These are phyloP conservation scores for Salinomyces thailandicus DNA, from an alignment of 2,329 filamentous ascomycete genomes.

Conservation along the genomic window DNA sequence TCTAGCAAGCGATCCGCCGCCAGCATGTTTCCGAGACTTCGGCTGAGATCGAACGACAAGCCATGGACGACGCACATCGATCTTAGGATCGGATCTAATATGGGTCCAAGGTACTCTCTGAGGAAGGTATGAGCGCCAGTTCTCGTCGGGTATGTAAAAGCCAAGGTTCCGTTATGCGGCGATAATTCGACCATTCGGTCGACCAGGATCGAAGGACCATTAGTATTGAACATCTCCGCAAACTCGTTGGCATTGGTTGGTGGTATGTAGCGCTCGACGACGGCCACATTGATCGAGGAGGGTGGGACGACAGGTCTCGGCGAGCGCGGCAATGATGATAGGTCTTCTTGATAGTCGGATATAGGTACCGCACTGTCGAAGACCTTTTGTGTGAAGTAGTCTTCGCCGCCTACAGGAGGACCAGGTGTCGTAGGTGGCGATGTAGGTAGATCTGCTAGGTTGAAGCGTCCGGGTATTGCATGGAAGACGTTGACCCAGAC, in stretches of 20 bases:
- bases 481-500: conserved; percentile 56
- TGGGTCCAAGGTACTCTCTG: conserved; percentile 48
- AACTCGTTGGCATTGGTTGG: conserved; percentile 50
- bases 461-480: conserved; percentile 52
- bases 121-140: conserved; percentile 49
- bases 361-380: conserved; percentile 53
- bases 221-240: conserved; percentile 45
- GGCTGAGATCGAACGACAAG: conserved; percentile 47
- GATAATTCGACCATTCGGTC: conserved; percentile 53
- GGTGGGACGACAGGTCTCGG: conserved; percentile 51
- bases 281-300: conserved; percentile 48
- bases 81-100: conserved; percentile 51
- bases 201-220: conserved; percentile 47
- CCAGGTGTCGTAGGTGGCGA: conserved; percentile 53
- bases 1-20: conserved; percentile 45
- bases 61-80: conserved; percentile 49
- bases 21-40: conserved; percentile 43
- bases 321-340: conserved; percentile 39
- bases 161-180: conserved; percentile 44
- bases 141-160: conserved; percentile 54
- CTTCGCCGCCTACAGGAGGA: conserved; percentile 40
- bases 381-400: conserved; percentile 52
- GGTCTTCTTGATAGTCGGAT: conserved; percentile 47
- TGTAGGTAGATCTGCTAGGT: conserved; percentile 49
- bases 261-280: conserved; percentile 57